A percentile compares a stretch with the other conserved stretches of the same genome.
These are phyloP conservation scores for Lactarius hatsudake DNA, from an alignment of 768 basidiomycete genomes.

Conservation along the genomic window DNA sequence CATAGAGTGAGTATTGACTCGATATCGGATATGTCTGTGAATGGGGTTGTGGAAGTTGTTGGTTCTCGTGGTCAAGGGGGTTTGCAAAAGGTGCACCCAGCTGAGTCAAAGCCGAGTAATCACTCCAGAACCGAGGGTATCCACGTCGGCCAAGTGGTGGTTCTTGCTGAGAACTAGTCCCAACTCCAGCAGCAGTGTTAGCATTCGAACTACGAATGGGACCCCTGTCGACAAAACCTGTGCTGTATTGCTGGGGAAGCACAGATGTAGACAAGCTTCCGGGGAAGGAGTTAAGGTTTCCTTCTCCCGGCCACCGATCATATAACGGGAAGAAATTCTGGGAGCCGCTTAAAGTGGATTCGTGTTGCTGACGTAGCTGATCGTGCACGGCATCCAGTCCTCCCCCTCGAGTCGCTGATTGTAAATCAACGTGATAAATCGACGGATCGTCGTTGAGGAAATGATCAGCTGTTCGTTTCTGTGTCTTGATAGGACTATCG, in stretches of 20 bases:
- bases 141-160: slow-evolving; percentile 25
- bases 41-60: slow-evolving; percentile 16
- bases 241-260: slow-evolving; percentile 72
- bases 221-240: slow-evolving; percentile 59
- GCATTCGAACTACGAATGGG: slow-evolving; percentile 17
- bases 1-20: slow-evolving; percentile 26
- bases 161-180: slow-evolving; percentile 11
- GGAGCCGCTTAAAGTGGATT: slow-evolving; percentile 1
- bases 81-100: slow-evolving; percentile 34
- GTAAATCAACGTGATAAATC: slow-evolving; percentile 13
- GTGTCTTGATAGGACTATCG: slow-evolving; percentile 34
- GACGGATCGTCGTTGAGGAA: slow-evolving; percentile 31
- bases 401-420: slow-evolving; percentile 9
- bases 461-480: slow-evolving; percentile 62
- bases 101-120: slow-evolving; percentile 36
- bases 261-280: slow-evolving; percentile 66
- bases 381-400: slow-evolving; percentile 25
- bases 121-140: slow-evolving; percentile 39
- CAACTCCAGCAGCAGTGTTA: slow-evolving; percentile 1
- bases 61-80: slow-evolving; percentile 15
- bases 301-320: slow-evolving; percentile 46
- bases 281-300: slow-evolving; percentile 33
- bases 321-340: slow-evolving; percentile 37
- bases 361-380: slow-evolving; percentile 20
- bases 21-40: slow-evolving; percentile 22